Conservation (phyloP, 108 stramenopile species). For the Phaeodactylum tricornutum region DNA sequence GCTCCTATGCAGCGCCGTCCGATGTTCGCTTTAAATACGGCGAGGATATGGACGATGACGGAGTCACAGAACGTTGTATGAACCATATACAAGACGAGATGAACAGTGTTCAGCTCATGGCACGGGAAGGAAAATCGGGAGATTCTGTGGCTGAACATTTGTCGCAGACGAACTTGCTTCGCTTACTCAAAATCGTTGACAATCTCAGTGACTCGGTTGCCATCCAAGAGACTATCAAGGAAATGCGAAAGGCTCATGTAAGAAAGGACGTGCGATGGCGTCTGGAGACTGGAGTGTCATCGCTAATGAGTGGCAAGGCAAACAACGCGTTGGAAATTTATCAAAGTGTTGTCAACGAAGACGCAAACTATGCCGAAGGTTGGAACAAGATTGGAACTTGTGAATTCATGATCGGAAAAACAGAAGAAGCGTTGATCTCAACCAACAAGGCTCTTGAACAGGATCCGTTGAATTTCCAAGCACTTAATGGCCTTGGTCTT, state of each 20-base stretch:
- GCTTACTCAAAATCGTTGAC: not conserved
- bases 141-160: not conserved
- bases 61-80: conserved; percentile 15
- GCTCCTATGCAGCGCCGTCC: conserved; percentile 28
- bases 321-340: conserved; percentile 41
- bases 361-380: conserved; percentile 60
- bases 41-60: conserved; percentile 34
- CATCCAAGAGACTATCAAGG: conserved; percentile 52
- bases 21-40: conserved; percentile 38
- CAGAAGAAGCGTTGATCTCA: conserved; percentile 35
- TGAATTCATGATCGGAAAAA: conserved; percentile 53
- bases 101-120: not conserved
- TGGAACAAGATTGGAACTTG: conserved; percentile 58
- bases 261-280: conserved; percentile 29
- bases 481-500: conserved; percentile 61
- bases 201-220: conserved; percentile 17
- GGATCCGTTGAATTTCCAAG: conserved; percentile 52
- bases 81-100: conserved; percentile 21
- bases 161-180: not conserved
- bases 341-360: conserved; percentile 32
- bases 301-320: conserved; percentile 43
- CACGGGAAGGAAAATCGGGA: not conserved
- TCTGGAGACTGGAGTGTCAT: conserved; percentile 43
- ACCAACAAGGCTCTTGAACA: conserved; percentile 42
- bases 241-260: conserved; percentile 52